phyloP scores from a whole-genome alignment of 2,329 filamentous ascomycete genomes.

The Microascus cirrosus region DNA sequence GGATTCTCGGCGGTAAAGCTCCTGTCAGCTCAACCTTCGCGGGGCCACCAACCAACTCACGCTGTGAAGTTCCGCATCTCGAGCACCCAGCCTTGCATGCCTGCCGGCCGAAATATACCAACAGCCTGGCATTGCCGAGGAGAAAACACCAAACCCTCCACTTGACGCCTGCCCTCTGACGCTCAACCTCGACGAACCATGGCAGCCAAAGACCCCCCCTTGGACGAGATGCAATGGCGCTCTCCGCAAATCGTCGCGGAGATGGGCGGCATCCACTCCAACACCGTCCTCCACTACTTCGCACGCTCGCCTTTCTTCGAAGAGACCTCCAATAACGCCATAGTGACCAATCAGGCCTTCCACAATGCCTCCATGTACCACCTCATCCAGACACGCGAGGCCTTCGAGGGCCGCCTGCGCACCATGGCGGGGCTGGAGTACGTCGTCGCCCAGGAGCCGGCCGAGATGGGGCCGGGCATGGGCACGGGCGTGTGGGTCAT shows the following conservation, averaged over 20 bases:
- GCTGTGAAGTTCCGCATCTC: too few relatives aligned
- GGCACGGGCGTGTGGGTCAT: conserved; percentile 61
- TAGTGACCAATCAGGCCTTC: conserved; percentile 50
- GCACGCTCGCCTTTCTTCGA: conserved; percentile 58
- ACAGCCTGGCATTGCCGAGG: neutral
- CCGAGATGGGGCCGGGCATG: conserved; percentile 51
- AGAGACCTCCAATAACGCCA: conserved; percentile 54
- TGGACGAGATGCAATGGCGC: conserved; percentile 60
- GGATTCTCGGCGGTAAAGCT: too few relatives aligned
- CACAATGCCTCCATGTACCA: conserved; percentile 48
- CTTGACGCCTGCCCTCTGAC: neutral
- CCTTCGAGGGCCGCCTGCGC: conserved; percentile 50
- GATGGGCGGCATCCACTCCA: conserved; percentile 51
- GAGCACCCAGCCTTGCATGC: too few relatives aligned
- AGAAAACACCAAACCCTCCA: neutral
- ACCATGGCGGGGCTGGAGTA: conserved; percentile 59
- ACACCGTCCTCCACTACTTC: conserved; percentile 58
- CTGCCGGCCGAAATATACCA: neutral
- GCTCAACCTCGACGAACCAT: conserved; percentile 20
- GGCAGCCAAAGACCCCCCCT: conserved; percentile 36
- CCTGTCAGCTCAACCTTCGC: too few relatives aligned
- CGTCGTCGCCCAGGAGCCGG: conserved; percentile 53
- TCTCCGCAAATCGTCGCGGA: conserved; percentile 34
- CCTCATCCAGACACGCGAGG: conserved; percentile 47
- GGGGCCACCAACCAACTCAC: too few relatives aligned